Percentiles rank a stretch among this genome's conserved stretches.
Conservation (phyloP, 2,329 filamentous ascomycete species). For the Hypomyces rosellus region DNA sequence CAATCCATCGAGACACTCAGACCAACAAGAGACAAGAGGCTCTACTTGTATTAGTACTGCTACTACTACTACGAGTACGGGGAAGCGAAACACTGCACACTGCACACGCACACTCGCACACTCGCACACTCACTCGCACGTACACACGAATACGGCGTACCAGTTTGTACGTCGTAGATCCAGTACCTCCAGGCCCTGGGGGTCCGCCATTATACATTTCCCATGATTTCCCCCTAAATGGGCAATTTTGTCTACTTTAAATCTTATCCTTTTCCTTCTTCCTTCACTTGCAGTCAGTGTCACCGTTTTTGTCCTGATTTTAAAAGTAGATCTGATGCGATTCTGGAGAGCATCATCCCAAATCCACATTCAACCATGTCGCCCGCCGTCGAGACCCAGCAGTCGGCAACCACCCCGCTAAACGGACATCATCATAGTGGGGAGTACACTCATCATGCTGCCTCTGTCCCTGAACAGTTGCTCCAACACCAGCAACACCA, state of each 20-base stretch:
- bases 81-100: too few species aligned
- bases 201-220: not conserved
- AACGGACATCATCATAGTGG: slow-evolving; percentile 2
- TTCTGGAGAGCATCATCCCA: not conserved
- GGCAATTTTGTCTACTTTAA: not conserved
- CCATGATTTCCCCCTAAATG: too few species aligned
- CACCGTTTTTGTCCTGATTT: not conserved
- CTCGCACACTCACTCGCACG: too few species aligned
- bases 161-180: slow-evolving; percentile 14
- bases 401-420: slow-evolving; percentile 10
- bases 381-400: slow-evolving; percentile 7
- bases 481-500: not conserved
- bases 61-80: too few species aligned
- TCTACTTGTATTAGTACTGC: too few species aligned
- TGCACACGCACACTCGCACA: too few species aligned
- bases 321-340: not conserved
- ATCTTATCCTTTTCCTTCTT: not conserved
- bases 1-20: too few species aligned
- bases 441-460: not conserved
- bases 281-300: too few species aligned
- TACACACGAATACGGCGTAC: slow-evolving; percentile 2
- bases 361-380: slow-evolving; percentile 4
- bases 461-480: not conserved
- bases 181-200: slow-evolving; percentile 5
- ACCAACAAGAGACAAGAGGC: too few species aligned